Conservation (phyloP, 2,329 filamentous ascomycete genomes). For the Xylariaceae sp. region DNA sequence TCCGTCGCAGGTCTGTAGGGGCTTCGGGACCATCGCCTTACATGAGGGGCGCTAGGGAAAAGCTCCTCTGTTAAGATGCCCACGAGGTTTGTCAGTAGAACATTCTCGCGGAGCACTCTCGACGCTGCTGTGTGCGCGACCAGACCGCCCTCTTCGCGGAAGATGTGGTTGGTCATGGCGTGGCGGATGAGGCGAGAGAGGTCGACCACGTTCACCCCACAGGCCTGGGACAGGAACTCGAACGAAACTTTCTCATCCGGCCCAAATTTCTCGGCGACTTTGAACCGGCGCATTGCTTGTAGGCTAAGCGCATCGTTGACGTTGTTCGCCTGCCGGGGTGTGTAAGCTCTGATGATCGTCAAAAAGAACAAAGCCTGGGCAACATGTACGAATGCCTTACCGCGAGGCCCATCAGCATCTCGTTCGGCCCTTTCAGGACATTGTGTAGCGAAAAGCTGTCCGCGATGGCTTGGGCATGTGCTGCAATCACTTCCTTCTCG, state of each 20-base stretch:
- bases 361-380: background rate
- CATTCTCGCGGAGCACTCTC: background rate
- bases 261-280: background rate
- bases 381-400: background rate
- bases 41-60: background rate
- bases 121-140: background rate
- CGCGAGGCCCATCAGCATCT: background rate
- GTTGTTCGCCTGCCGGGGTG: background rate
- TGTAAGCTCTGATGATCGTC: background rate
- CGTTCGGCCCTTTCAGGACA: background rate
- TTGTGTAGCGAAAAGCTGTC: background rate
- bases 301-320: background rate
- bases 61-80: background rate
- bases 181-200: slow-evolving; percentile 2
- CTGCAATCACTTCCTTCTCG: background rate
- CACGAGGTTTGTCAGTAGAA: background rate
- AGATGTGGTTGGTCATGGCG: slow-evolving; percentile 1
- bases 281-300: slow-evolving; percentile 1
- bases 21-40: background rate
- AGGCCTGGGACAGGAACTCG: background rate
- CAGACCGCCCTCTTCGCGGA: background rate
- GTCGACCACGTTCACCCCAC: background rate
- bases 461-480: background rate
- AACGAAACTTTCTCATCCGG: background rate
- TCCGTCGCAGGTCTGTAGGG: no score